A percentile compares a stretch with the other conserved stretches of the same genome.
These are phyloP conservation scores for Cardamine resedifolia DNA, from an alignment of 345 rosid genomes.

Conservation along the genomic window DNA sequence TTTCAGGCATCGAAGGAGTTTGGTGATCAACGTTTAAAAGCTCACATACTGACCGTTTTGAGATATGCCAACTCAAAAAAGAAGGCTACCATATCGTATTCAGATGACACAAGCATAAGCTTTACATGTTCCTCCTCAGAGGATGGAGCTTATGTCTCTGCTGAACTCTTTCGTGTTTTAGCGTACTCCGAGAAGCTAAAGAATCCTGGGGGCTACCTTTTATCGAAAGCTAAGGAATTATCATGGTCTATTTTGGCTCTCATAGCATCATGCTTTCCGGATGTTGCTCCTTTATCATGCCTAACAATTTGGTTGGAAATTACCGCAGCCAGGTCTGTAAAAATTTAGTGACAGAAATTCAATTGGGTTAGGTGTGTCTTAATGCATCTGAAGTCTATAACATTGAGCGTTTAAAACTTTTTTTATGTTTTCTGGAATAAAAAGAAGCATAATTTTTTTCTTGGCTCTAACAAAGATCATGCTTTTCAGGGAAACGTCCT, in stretches of 20 bases:
- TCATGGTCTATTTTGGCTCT: conserved; percentile 96
- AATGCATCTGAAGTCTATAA: conserved; percentile 12
- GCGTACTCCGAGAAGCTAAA: conserved; percentile 90
- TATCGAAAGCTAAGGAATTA: conserved; percentile 84
- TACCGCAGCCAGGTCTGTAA: conserved; percentile 86
- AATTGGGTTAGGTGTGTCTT: conserved; percentile 11
- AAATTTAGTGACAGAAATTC: conserved; percentile 11
- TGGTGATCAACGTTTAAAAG: conserved; percentile 78
- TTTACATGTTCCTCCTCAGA: conserved; percentile 50
- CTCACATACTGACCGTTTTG: conserved; percentile 82
- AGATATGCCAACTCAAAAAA: conserved; percentile 75
- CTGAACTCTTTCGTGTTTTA: conserved; percentile 83
- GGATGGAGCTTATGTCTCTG: conserved; percentile 58
- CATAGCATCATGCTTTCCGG: conserved; percentile 93
- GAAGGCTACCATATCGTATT: conserved; percentile 50
- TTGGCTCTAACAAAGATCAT: conserved; percentile 38
- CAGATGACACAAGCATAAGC: conserved; percentile 48
- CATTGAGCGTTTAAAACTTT: neutral
- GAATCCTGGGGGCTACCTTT: conserved; percentile 76
- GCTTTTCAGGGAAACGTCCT: conserved; percentile 84
- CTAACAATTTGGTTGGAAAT: conserved; percentile 96
- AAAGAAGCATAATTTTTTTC: conserved; percentile 9
- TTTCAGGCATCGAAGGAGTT: conserved; percentile 88
- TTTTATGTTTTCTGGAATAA: conserved; percentile 1
- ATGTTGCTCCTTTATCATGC: conserved; percentile 80